phyloP scores from a whole-genome alignment of 805 yeast genomes.

The Schizosaccharomyces cryophilus region DNA sequence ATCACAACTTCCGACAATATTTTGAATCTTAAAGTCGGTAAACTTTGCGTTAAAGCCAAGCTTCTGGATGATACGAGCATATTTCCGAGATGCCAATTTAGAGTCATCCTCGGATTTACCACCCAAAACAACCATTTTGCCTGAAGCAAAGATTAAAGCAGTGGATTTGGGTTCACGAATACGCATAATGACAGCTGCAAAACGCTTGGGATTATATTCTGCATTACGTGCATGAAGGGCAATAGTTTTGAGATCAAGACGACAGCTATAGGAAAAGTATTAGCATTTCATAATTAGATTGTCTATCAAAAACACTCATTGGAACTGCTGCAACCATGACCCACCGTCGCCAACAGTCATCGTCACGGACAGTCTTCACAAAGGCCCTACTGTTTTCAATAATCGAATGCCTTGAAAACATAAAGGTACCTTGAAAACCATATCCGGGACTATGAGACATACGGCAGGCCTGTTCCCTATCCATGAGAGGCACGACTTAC shows the following conservation, averaged over 20 bases:
- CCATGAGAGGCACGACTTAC: slow-evolving; percentile 1
- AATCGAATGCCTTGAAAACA: too few species aligned
- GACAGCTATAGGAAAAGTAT: slow-evolving; percentile 22
- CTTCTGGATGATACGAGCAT: slow-evolving; percentile 92
- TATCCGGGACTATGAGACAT: too few species aligned
- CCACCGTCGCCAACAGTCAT: background rate
- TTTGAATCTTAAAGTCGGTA: slow-evolving; percentile 92
- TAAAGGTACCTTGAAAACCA: too few species aligned
- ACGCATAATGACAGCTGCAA: slow-evolving; percentile 98
- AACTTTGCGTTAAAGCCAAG: slow-evolving; percentile 94
- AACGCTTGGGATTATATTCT: slow-evolving; percentile 90
- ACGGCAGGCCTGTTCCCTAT: background rate
- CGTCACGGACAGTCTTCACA: background rate
- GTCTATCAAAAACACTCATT: background rate
- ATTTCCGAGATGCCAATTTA: slow-evolving; percentile 90
- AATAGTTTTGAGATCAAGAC: slow-evolving; percentile 84
- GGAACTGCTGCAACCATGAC: background rate
- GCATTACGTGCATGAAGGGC: slow-evolving; percentile 98
- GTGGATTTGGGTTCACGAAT: slow-evolving; percentile 97
- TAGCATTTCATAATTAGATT: background rate
- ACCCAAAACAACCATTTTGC: slow-evolving; percentile 98
- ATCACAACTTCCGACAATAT: slow-evolving; percentile 95
- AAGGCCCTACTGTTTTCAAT: too few species aligned
- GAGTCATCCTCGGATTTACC: slow-evolving; percentile 97
- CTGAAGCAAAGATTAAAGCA: slow-evolving; percentile 90